Evolutionary conservation across 352 stramenopile genomes (phyloP).

Genomic region (Phytopythium aichiense): DNA sequence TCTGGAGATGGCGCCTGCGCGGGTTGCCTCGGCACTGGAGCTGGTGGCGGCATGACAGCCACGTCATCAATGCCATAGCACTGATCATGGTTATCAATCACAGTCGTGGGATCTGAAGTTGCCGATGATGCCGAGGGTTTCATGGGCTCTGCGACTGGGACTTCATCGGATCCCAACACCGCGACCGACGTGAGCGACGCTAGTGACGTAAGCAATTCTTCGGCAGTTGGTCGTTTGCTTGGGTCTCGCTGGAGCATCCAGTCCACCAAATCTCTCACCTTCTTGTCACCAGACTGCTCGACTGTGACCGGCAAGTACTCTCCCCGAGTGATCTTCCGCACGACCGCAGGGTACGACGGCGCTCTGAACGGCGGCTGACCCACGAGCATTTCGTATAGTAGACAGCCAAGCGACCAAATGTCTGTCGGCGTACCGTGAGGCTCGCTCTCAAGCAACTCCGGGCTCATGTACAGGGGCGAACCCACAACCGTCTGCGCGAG

Average conservation of each 20-base stretch:
- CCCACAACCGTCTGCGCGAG: constrained; percentile 51
- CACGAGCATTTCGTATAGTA: constrained; percentile 67
- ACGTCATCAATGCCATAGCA: neutral
- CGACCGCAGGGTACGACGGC: constrained; percentile 39
- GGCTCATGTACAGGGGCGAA: constrained; percentile 76
- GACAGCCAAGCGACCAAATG: constrained; percentile 80
- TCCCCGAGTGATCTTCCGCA: constrained; percentile 39
- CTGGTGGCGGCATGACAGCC: neutral
- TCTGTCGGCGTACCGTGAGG: constrained; percentile 59
- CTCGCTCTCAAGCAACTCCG: constrained; percentile 55
- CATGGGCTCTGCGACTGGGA: neutral
- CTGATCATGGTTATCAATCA: neutral
- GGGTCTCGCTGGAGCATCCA: constrained; percentile 31
- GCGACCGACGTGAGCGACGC: too few species aligned
- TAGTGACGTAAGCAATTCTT: neutral
- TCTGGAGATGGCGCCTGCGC: neutral
- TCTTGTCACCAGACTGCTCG: constrained; percentile 6
- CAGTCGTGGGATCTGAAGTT: neutral
- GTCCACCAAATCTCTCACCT: constrained; percentile 15
- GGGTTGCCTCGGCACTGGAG: neutral
- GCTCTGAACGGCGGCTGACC: constrained; percentile 57
- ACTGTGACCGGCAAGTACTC: constrained; percentile 23
- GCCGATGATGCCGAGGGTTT: neutral
- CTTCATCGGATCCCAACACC: too few species aligned
- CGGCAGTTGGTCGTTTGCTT: constrained; percentile 14